phyloP scores from a whole-genome alignment of 176 grass and related monocot species.

The Luzula sylvatica region DNA sequence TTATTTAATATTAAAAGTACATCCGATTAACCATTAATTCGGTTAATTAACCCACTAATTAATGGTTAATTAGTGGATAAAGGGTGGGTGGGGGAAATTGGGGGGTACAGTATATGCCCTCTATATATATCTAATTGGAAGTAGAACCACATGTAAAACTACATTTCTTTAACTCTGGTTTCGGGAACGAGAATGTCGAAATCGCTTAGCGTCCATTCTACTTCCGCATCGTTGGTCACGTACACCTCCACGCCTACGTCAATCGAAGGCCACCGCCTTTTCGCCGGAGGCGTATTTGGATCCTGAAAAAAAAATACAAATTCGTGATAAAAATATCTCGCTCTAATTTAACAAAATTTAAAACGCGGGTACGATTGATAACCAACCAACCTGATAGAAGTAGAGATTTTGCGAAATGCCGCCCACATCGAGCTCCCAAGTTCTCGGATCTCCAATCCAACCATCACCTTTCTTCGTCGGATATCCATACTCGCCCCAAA shows the following conservation, averaged over 20 bases:
- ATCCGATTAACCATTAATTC: no score
- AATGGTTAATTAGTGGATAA: no score
- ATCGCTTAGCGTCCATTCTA: constrained; percentile 65
- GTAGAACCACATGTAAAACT: neutral
- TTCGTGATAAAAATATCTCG: neutral
- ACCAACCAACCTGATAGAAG: constrained; percentile 59
- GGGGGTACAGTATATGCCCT: no score
- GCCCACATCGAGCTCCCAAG: constrained; percentile 75
- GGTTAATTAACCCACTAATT: no score
- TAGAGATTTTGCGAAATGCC: constrained; percentile 61
- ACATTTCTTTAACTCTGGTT: neutral
- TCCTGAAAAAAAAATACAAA: constrained; percentile 29
- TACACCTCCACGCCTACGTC: constrained; percentile 92
- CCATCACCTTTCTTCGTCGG: constrained; percentile 58
- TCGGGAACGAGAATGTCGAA: constrained; percentile 72
- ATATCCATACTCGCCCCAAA: constrained; percentile 75
- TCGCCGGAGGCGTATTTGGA: constrained; percentile 40
- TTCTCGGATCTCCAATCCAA: constrained; percentile 62
- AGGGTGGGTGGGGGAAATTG: no score
- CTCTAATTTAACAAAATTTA: neutral
- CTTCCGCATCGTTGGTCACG: constrained; percentile 26
- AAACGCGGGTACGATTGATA: neutral
- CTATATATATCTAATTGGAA: neutral
- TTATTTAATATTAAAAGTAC: no score
- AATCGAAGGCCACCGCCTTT: constrained; percentile 58